A percentile compares a stretch with the other conserved stretches of the same genome.
These are phyloP conservation scores for Jimgerdemannia lactiflua DNA, from an alignment of 192 early-diverging fungal genomes.

Conservation along the genomic window DNA sequence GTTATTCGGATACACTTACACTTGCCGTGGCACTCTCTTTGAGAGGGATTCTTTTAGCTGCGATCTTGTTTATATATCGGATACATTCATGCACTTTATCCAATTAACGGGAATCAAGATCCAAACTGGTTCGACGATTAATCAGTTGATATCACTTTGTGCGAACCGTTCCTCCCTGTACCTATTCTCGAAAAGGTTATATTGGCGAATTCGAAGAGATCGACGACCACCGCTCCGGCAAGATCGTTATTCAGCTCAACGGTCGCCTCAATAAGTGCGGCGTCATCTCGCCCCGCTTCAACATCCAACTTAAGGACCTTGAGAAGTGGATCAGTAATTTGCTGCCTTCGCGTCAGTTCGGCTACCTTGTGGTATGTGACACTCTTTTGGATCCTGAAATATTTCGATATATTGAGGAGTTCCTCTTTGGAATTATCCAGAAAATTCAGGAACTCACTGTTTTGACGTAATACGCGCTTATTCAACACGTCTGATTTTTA, in stretches of 20 bases:
- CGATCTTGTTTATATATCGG: constrained; percentile 5
- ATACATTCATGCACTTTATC: constrained; percentile 15
- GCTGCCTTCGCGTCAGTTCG: constrained; percentile 98
- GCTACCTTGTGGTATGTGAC: constrained; percentile 76
- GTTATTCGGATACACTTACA: constrained; percentile 3
- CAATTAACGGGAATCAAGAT: no score
- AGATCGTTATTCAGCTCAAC: constrained; percentile 98
- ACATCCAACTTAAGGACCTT: constrained; percentile 90
- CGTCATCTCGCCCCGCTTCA: constrained; percentile 98
- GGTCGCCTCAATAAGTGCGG: constrained; percentile 99
- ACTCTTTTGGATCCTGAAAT: no score
- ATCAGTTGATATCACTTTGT: no score
- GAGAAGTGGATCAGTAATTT: constrained; percentile 98
- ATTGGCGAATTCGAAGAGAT: constrained; percentile 99
- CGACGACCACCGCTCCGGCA: constrained; percentile 96
- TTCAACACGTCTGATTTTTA: constrained; percentile 19
- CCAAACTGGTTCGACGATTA: no score
- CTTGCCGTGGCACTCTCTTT: constrained; percentile 27
- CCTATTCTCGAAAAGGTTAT: no score
- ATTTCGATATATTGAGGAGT: no score
- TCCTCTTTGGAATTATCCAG: no score
- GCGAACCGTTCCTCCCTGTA: no score
- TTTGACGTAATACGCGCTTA: no score
- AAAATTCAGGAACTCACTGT: no score
- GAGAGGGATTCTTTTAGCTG: constrained; percentile 1